These are phyloP conservation scores for Telopea speciosissima DNA, from an alignment of 177 flowering plant species.

Conservation along the genomic window DNA sequence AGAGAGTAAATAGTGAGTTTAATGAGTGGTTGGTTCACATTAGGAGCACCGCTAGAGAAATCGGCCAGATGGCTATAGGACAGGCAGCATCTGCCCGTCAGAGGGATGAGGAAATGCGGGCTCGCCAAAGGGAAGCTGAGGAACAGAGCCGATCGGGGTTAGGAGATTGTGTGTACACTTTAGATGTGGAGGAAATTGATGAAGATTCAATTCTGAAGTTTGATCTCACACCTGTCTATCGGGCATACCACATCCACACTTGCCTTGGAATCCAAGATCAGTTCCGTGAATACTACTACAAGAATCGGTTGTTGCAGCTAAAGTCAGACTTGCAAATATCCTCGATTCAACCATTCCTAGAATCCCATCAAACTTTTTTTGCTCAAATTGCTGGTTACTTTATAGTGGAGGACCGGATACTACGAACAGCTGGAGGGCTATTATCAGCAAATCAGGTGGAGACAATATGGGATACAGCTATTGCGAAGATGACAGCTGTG, in stretches of 20 bases:
- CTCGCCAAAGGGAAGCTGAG: conserved; percentile 76
- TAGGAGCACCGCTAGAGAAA: conserved; percentile 66
- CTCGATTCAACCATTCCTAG: conserved; percentile 66
- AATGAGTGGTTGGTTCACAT: conserved; percentile 86
- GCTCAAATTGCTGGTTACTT: conserved; percentile 84
- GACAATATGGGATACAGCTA: conserved; percentile 81
- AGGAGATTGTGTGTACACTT: conserved; percentile 50
- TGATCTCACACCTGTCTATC: conserved; percentile 80
- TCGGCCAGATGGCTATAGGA: conserved; percentile 82
- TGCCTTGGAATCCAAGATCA: conserved; percentile 63
- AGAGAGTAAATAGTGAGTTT: conserved; percentile 56
- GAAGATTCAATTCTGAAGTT: conserved; percentile 64
- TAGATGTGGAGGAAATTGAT: conserved; percentile 67
- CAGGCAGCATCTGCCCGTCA: conserved; percentile 71
- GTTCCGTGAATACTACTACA: conserved; percentile 79
- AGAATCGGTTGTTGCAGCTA: conserved; percentile 69
- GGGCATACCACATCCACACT: conserved; percentile 73
- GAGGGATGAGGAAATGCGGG: conserved; percentile 69
- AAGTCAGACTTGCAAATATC: conserved; percentile 76
- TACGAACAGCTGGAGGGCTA: conserved; percentile 70
- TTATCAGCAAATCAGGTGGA: conserved; percentile 54
- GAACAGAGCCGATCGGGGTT: conserved; percentile 59
- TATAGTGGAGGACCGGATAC: conserved; percentile 82
- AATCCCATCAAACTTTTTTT: conserved; percentile 65
- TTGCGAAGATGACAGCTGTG: conserved; percentile 56